These are phyloP conservation scores for Geosiphon pyriformis DNA, from an alignment of 192 early-diverging fungal species.

Conservation along the genomic window DNA sequence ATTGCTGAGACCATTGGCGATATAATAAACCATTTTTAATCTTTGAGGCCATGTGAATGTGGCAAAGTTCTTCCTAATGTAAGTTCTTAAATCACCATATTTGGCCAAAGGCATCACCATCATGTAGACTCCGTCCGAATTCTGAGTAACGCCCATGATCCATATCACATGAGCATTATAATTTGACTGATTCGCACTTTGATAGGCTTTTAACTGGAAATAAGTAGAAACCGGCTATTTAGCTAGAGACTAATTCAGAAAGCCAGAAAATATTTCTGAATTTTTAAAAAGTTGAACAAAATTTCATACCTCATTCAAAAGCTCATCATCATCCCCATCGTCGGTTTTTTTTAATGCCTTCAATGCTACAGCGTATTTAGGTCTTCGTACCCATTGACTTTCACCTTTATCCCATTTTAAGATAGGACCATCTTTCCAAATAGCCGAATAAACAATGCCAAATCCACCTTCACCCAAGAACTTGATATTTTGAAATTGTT, in stretches of 20 bases:
- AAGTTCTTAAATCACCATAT: not conserved
- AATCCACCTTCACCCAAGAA: slow-evolving; percentile 10
- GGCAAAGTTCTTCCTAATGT: not conserved
- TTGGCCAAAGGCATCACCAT: slow-evolving; percentile 2
- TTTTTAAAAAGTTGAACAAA: not conserved
- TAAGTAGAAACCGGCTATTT: not conserved
- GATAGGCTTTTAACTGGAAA: not conserved
- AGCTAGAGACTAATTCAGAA: not conserved
- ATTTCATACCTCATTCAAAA: not conserved
- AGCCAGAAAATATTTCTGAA: not conserved
- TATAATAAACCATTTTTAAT: slow-evolving; percentile 4
- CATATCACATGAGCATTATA: not conserved
- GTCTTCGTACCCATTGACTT: not conserved
- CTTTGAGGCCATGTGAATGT: slow-evolving; percentile 5
- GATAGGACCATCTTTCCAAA: slow-evolving; percentile 6
- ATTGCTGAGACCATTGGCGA: not conserved
- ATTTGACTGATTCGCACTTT: not conserved
- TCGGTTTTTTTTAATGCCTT: not conserved
- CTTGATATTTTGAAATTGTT: slow-evolving; percentile 6
- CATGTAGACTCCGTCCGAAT: not conserved
- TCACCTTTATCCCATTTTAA: not conserved
- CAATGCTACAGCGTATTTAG: not conserved
- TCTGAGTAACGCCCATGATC: not conserved
- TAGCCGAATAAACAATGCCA: slow-evolving; percentile 14
- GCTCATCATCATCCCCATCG: not conserved